phyloP scores from a whole-genome alignment of 345 rosid genomes.

The Raphanus sativus region DNA sequence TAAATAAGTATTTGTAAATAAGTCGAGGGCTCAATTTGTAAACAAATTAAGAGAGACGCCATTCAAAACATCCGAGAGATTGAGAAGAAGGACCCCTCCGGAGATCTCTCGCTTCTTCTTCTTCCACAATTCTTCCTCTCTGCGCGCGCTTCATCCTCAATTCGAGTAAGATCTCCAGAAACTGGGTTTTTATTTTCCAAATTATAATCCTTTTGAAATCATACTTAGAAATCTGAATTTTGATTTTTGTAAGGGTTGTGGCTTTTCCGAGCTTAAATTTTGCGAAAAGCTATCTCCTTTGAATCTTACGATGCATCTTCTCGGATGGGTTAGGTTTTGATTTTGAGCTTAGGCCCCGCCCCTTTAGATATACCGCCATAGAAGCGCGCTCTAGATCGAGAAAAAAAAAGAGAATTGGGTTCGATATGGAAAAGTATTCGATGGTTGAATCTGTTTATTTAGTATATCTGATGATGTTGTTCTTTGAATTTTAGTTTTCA shows the following conservation, averaged over 20 bases:
- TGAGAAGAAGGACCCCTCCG: neutral
- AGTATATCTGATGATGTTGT: neutral
- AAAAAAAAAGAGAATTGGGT: neutral
- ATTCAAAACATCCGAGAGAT: conserved; percentile 6
- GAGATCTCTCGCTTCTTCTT: conserved; percentile 6
- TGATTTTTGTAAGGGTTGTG: neutral
- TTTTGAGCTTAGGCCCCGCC: conserved; percentile 10
- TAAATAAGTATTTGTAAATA: neutral
- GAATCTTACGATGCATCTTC: neutral
- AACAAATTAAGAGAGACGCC: conserved; percentile 25
- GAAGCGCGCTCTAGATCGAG: conserved; percentile 22
- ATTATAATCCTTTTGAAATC: neutral
- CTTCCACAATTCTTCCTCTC: conserved; percentile 13
- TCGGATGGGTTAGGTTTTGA: conserved; percentile 1
- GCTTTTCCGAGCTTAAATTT: neutral
- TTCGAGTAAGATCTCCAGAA: conserved; percentile 16
- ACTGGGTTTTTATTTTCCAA: neutral
- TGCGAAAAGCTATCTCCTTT: neutral
- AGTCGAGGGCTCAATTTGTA: neutral
- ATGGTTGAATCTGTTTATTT: neutral
- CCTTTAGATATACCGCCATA: neutral
- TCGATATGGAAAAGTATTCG: neutral
- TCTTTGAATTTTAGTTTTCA: neutral
- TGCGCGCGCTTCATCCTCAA: conserved; percentile 21
- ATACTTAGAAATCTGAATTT: conserved; percentile 6